These are phyloP conservation scores for Leccinum variicolor DNA, from an alignment of 768 basidiomycete genomes.

Conservation along the genomic window DNA sequence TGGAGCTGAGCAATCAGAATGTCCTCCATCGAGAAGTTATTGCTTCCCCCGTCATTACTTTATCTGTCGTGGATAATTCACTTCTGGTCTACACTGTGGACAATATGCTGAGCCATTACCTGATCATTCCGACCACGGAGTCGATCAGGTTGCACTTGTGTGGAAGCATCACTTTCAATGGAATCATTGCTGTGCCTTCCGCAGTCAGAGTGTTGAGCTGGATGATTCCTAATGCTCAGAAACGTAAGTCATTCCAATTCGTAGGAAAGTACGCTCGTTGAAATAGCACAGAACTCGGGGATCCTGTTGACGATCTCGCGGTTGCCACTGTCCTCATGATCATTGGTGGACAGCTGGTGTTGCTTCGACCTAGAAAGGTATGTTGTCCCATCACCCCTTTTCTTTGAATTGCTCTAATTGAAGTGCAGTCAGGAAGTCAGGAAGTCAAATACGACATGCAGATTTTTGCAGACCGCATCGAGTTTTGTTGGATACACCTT, in stretches of 20 bases:
- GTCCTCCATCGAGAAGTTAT: conserved; percentile 79
- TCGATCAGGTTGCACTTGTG: conserved; percentile 85
- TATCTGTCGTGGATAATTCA: conserved; percentile 93
- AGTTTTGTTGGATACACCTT: conserved; percentile 98
- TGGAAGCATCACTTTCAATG: conserved; percentile 92
- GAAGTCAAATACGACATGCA: conserved; percentile 98
- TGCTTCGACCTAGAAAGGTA: conserved; percentile 87
- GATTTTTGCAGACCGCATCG: conserved; percentile 93
- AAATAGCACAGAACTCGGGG: conserved; percentile 73
- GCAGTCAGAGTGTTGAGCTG: conserved; percentile 91
- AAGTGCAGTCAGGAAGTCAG: conserved; percentile 66
- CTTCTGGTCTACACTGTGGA: conserved; percentile 92
- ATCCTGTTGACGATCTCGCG: conserved; percentile 88
- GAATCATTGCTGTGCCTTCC: conserved; percentile 80
- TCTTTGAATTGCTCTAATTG: neutral
- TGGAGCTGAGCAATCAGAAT: conserved; percentile 79
- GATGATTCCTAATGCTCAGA: conserved; percentile 93
- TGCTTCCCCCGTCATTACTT: conserved; percentile 72
- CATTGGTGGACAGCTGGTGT: conserved; percentile 85
- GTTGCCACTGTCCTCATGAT: conserved; percentile 96
- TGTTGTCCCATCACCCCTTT: conserved; percentile 7
- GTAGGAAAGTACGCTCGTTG: conserved; percentile 2
- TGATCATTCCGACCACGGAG: conserved; percentile 82
- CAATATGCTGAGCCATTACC: conserved; percentile 89
- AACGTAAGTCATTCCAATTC: conserved; percentile 54